Evolutionary conservation across 2,329 filamentous ascomycete species (phyloP).

Genomic region (Didymella segeticola): DNA sequence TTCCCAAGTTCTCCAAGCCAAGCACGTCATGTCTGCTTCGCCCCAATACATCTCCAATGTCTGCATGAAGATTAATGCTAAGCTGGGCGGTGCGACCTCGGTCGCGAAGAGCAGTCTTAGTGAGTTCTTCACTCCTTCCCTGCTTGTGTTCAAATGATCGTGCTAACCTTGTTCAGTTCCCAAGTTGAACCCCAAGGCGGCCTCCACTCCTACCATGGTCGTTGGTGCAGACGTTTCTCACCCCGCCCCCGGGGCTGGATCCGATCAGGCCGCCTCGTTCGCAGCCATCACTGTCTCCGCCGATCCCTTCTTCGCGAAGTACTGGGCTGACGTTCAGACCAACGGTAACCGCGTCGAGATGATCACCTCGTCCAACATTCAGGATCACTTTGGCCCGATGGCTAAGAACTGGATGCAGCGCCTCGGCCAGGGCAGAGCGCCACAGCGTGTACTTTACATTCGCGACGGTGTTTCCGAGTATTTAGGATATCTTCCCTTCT

Average conservation of each 20-base stretch:
- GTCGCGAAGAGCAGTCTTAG: slow-evolving; percentile 51
- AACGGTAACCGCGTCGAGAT: slow-evolving; percentile 86
- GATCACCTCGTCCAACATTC: slow-evolving; percentile 71
- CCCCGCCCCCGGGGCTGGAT: slow-evolving; percentile 64
- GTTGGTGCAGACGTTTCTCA: slow-evolving; percentile 94
- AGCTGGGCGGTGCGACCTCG: slow-evolving; percentile 83
- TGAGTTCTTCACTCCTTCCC: slow-evolving; percentile 1
- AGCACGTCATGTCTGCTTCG: slow-evolving; percentile 72
- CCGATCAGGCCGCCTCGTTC: slow-evolving; percentile 67
- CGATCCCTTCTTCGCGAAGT: slow-evolving; percentile 74
- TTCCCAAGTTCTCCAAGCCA: slow-evolving; percentile 79
- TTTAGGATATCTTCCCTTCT: not conserved
- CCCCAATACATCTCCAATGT: slow-evolving; percentile 93
- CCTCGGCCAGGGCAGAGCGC: slow-evolving; percentile 61
- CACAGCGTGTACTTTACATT: slow-evolving; percentile 85
- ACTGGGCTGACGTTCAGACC: slow-evolving; percentile 78
- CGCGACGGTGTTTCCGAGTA: slow-evolving; percentile 86
- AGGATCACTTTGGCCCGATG: slow-evolving; percentile 69
- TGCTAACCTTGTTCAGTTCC: slow-evolving; percentile 1
- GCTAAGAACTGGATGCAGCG: slow-evolving; percentile 68
- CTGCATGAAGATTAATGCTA: slow-evolving; percentile 95
- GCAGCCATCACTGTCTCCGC: slow-evolving; percentile 85
- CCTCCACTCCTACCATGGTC: slow-evolving; percentile 68
- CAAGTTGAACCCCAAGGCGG: slow-evolving; percentile 21
- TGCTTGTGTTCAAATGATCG: not conserved